These are phyloP conservation scores for Emmonsiellopsis sp. DNA, from an alignment of 2,329 filamentous ascomycete genomes.

Conservation along the genomic window DNA sequence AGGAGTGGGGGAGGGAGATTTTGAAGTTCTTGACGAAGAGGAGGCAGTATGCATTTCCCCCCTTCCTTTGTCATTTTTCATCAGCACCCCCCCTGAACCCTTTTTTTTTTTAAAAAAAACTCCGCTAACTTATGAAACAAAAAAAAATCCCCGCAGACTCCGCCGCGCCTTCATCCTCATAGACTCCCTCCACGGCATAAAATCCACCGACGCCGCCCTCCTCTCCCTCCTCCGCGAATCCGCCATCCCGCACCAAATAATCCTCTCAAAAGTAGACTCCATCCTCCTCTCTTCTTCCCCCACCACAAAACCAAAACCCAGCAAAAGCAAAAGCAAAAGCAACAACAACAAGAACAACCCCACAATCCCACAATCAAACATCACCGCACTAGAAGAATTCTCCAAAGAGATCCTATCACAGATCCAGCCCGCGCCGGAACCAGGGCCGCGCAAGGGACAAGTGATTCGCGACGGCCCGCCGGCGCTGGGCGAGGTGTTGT, in stretches of 20 bases:
- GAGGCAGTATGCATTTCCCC: constrained; percentile 41
- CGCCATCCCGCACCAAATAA: constrained; percentile 54
- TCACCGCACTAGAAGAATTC: constrained; percentile 17
- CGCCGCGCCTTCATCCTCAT: constrained; percentile 55
- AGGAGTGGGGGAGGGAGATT: constrained; percentile 57
- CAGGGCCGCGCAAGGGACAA: constrained; percentile 16
- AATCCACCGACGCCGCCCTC: constrained; percentile 49
- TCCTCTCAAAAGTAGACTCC: constrained; percentile 58
- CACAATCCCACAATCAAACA: too few relatives aligned
- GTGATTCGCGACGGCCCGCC: constrained; percentile 30
- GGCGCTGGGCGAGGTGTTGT: constrained; percentile 51
- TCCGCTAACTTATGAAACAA: neutral
- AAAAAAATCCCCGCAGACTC: constrained; percentile 28
- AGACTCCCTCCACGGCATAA: constrained; percentile 54
- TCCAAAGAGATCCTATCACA: constrained; percentile 27
- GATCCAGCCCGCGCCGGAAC: constrained; percentile 31
- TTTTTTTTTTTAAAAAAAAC: neutral
- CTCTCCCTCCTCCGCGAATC: constrained; percentile 46
- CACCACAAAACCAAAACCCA: constrained; percentile 9
- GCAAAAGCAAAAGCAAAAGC: neutral
- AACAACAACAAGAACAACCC: too few relatives aligned
- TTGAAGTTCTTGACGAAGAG: constrained; percentile 57
- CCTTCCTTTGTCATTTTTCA: neutral
- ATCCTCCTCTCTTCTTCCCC: constrained; percentile 25
- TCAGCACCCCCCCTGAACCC: neutral